Percentiles rank a stretch among this genome's conserved stretches.
Conservation (phyloP, 768 basidiomycete genomes). For the Leccinellum rugosiceps region DNA sequence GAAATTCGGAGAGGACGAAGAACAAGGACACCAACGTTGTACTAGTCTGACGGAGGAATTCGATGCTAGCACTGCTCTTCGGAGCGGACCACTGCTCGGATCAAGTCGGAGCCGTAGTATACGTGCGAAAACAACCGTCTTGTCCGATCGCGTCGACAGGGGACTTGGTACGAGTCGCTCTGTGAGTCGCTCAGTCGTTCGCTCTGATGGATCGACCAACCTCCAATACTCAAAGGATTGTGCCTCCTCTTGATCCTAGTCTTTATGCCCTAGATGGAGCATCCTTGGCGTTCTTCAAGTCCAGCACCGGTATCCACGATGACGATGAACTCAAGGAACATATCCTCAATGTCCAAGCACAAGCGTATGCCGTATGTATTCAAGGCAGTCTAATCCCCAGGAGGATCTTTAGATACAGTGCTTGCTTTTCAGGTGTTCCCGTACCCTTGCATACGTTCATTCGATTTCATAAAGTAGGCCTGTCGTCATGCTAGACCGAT, state of each 20-base stretch:
- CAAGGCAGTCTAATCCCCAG: not conserved
- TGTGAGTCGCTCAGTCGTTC: not conserved
- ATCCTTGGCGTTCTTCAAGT: slow-evolving; percentile 28
- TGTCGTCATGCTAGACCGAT: not conserved
- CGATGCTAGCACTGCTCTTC: too few species aligned
- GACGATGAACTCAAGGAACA: slow-evolving; percentile 31
- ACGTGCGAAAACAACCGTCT: too few species aligned
- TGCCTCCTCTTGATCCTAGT: slow-evolving; percentile 9
- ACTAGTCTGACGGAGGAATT: too few species aligned
- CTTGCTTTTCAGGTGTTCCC: slow-evolving; percentile 15
- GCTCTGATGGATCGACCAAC: not conserved
- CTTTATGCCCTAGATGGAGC: slow-evolving; percentile 12
- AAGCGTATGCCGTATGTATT: slow-evolving; percentile 31
- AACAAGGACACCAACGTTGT: too few species aligned
- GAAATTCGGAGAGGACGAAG: too few species aligned
- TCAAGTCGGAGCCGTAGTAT: too few species aligned
- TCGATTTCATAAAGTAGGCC: slow-evolving; percentile 18
- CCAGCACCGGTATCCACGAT: slow-evolving; percentile 28
- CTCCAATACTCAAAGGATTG: not conserved
- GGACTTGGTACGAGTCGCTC: too few species aligned
- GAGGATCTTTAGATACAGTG: not conserved
- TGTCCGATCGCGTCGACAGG: too few species aligned
- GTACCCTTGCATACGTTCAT: slow-evolving; percentile 24
- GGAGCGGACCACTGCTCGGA: too few species aligned
- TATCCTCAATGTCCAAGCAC: slow-evolving; percentile 32